Base-by-base conservation (phyloP, 345 rosid species). In the Populus nigra region DNA sequence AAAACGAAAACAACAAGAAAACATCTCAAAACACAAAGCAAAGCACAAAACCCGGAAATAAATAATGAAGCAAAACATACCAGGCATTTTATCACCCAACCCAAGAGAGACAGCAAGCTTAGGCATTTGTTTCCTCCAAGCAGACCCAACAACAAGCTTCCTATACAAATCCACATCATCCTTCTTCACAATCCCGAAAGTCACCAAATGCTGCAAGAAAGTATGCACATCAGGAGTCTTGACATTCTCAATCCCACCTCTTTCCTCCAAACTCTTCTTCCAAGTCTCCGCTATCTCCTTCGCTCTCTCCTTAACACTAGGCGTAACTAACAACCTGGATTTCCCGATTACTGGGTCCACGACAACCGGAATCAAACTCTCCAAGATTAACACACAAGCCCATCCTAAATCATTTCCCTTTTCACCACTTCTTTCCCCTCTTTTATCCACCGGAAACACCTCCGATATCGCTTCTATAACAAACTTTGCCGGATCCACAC, bases 61-160 rank as follows among this genome's bases (percentile, higher is more conserved):
- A 70, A 10, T 10, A 77, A 36, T 38, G 41, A 74, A 41, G 49
- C 55, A 55, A 4, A 68, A 76, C 77, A 82, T 93, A 96, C 99
- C 99, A 57, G 98, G 97, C 98, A 93, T 94, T 88, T 91, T 82
- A 82, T 88, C 93, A 77, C 93, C 97, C 81, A 96, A 82, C 25
- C 98, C 99, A 77, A 96, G 97, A 0, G 93, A 96, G 72, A 96
- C 86, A 7, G 99, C 99, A 71, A 96, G 96, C 84, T 90, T 96
- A 4, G 99, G 99, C 99, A 96, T 93, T 90, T 96, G 99, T 86
- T 91, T 96, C 53, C 99, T 90, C 99, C 99, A 92, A 0, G 99
- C 97, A 4, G 99, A 96, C 53, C 91, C 95, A 68, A 93, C 88
- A 1, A 96, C 98, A 53, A 96, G 99, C 88, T 91, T 96, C 85